Base-by-base conservation (phyloP, 371 early-diverging fungal genomes). In the Synchytrium microbalum region DNA sequence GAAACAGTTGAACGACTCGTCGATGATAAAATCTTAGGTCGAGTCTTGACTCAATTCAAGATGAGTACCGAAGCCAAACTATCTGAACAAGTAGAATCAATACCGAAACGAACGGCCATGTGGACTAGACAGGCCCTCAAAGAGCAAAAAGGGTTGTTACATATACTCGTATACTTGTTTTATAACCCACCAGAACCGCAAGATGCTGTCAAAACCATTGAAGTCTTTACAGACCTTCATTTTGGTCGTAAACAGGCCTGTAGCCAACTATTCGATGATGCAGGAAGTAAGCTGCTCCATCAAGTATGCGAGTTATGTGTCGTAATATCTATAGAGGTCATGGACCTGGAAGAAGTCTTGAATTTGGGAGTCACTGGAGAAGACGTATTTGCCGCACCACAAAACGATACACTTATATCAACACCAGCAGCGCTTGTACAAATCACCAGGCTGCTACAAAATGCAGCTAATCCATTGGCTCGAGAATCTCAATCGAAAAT, bases 161-260 rank as follows among this genome's bases (percentile, higher is more conserved):
- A 74, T 27, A 58, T 74, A 19, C 61, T 74, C 10, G 72, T 77
- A 63, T n/a, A 70, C 27, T 28, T 71, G 26, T 69, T 64, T 55
- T 74, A 72, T 61, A 63, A 65, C 54, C 30, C 46, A 1, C 54
- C 53, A 16, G 46, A 59, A 1, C 59, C 73, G 24, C 53, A 51
- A 8, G 14, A 56, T 3, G 64, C 64, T 26, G 33, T 59, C 19
- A n/a, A 55, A 32, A n/a, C 70, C 24, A 25, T 72, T 25, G 32
- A 28, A 23, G 46, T 74, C 2, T 54, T 68, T 14, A 63, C 27
- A 26, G 64, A 62, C 3, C 52, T 61, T 33, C 31, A 68, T 23
- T 72, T 74, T 60, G 74, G 69, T 2, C 64, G 67, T 2, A 57
- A 60, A 1, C 77, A 77, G 58, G 55, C 69, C 28, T 72, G 71